phyloP scores from a whole-genome alignment of 805 yeast genomes.

The Metahyphopichia silvanorum region DNA sequence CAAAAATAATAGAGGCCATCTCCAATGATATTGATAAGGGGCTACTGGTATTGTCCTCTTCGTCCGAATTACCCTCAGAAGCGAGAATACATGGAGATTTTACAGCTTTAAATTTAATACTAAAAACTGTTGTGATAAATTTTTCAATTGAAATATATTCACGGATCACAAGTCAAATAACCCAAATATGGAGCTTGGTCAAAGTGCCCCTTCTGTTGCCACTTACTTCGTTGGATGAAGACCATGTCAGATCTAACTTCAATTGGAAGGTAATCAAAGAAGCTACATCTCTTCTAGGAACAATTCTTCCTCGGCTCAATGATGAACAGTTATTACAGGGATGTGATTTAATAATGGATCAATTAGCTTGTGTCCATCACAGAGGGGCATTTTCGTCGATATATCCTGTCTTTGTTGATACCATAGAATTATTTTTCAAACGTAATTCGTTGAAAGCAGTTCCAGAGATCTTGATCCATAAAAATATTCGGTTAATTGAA shows the following conservation, averaged over 20 bases:
- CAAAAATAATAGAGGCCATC: too few relatives aligned
- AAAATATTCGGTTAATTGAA: constrained; percentile 51
- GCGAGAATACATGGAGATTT: constrained; percentile 69
- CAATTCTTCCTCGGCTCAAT: constrained; percentile 43
- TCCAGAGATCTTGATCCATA: constrained; percentile 57
- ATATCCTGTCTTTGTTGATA: constrained; percentile 71
- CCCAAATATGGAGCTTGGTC: not conserved
- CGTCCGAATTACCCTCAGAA: constrained; percentile 28
- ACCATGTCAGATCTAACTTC: constrained; percentile 40
- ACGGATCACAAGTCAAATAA: not conserved
- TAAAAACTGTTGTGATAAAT: constrained; percentile 19
- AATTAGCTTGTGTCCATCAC: constrained; percentile 74
- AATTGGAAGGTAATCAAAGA: constrained; percentile 86
- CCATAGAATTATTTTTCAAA: constrained; percentile 55
- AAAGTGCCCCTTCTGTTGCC: not conserved
- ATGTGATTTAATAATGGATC: constrained; percentile 42
- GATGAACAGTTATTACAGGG: constrained; percentile 6
- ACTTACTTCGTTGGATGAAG: constrained; percentile 21
- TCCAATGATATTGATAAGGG: constrained; percentile 36
- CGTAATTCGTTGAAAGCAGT: constrained; percentile 23
- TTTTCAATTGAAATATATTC: not conserved
- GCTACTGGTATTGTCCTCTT: constrained; percentile 26
- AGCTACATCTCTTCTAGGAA: constrained; percentile 53
- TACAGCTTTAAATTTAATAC: constrained; percentile 51
- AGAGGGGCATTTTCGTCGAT: constrained; percentile 91